Evolutionary conservation across 495 filamentous ascomycete genomes (phyloP), one percentile per base, ranked within the genome.

Genomic region (Hypoxylon lenormandii): DNA sequence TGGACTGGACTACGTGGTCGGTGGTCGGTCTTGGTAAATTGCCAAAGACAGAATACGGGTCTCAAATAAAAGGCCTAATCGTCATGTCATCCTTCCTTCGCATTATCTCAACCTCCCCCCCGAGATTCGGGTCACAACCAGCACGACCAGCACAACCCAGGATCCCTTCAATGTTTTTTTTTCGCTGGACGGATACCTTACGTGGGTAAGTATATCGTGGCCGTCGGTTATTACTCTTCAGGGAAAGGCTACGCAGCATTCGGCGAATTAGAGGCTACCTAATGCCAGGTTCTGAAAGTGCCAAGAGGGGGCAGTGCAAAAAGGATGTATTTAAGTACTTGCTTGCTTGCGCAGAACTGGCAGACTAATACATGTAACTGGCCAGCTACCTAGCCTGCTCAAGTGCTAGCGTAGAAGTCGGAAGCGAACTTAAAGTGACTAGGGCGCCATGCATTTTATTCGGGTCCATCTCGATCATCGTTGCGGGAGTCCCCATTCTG

Each of bases 271-370:
- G 36, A 50, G 37, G 49, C 26, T 23, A 49, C 18, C 21, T 16
- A n/a, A 40, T 33, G 30, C 23, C 5, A 3, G 46, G 23, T 22
- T 21, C 22, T n/a, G 1, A 48, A 16, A 48, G 2, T 56, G 61
- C 60, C 60, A 64, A 70, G 61, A 37, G 61, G 58, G 58, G 67
- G 67, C 67, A 40, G 67, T 70, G 67, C 61, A 60, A 38, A 26
- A 42, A 18, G 10, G n/a, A n/a, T n/a, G n/a, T 5, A 33, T 33
- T 1, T 3, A 33, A 8, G 16, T 45, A 6, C 42, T 16, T 45
- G 16, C n/a, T n/a, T n/a, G n/a, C n/a, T n/a, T n/a, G n/a, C n/a
- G n/a, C n/a, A n/a, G n/a, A n/a, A n/a, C n/a, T n/a, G n/a, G n/a
- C n/a, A n/a, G n/a, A n/a, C n/a, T n/a, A n/a, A n/a, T n/a, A n/a